These are phyloP conservation scores for Heterotrichella gracilis DNA, from an alignment of 352 stramenopile species.

Conservation along the genomic window DNA sequence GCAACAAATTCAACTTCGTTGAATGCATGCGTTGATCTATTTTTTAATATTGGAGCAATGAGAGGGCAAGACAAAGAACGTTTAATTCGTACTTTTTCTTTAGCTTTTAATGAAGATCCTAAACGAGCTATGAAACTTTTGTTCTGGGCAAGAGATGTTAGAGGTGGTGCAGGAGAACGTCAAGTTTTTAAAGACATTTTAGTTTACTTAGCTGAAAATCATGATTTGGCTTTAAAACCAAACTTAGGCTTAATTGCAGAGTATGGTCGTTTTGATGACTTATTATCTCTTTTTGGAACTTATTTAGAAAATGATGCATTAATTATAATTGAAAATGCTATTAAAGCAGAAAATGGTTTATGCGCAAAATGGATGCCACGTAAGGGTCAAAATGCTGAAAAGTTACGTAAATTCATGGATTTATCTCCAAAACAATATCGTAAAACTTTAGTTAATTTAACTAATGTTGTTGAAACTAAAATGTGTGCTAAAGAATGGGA, in stretches of 20 bases:
- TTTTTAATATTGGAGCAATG: background rate
- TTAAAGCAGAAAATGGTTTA: conserved; percentile 4
- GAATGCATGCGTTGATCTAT: background rate
- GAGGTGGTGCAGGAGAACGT: background rate
- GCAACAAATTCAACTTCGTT: conserved; percentile 10
- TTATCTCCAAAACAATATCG: conserved; percentile 4
- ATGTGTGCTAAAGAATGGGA: conserved; percentile 8
- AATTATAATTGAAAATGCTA: background rate
- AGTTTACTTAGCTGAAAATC: conserved; percentile 1
- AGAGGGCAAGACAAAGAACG: background rate
- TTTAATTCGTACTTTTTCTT: background rate
- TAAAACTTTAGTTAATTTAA: conserved; percentile 1
- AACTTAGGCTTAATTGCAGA: background rate
- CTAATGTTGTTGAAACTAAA: conserved; percentile 12
- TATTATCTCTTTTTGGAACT: background rate
- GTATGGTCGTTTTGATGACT: background rate
- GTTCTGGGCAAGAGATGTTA: background rate
- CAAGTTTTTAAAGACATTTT: background rate
- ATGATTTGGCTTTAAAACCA: background rate
- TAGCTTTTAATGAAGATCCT: background rate
- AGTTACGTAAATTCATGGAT: conserved; percentile 8
- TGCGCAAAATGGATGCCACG: conserved; percentile 10
- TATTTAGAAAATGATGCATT: background rate
- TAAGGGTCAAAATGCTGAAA: conserved; percentile 8
- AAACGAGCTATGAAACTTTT: background rate